Percentiles rank a stretch among this genome's conserved stretches.
Evolutionary conservation across 352 stramenopile genomes (phyloP).

Genomic region (Pythium brassicae): DNA sequence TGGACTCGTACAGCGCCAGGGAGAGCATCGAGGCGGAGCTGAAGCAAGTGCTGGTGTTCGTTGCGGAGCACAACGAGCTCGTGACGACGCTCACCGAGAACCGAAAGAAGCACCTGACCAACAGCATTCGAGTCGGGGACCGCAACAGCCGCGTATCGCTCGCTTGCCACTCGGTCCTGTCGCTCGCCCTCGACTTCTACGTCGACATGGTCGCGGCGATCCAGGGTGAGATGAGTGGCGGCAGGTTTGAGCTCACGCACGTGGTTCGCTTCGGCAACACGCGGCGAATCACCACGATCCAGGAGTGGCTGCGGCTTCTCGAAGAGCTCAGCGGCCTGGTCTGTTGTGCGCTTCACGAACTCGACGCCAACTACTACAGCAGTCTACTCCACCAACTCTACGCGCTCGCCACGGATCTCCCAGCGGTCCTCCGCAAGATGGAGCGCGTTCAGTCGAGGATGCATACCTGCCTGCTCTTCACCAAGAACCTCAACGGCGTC

Average conservation of each 20-base stretch:
- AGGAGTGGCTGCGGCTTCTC: slow-evolving; percentile 34
- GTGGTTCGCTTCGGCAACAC: neutral
- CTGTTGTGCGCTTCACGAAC: slow-evolving; percentile 34
- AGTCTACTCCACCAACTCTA: slow-evolving; percentile 25
- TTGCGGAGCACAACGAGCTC: slow-evolving; percentile 21
- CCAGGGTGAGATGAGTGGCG: slow-evolving; percentile 4
- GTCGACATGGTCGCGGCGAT: slow-evolving; percentile 21
- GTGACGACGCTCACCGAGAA: slow-evolving; percentile 29
- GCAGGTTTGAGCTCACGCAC: neutral
- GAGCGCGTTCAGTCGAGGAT: slow-evolving; percentile 26
- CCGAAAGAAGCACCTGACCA: slow-evolving; percentile 32
- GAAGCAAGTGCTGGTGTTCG: slow-evolving; percentile 23
- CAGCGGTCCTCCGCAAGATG: slow-evolving; percentile 35
- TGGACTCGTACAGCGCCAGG: neutral
- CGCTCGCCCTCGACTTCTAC: slow-evolving; percentile 34
- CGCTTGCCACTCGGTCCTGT: slow-evolving; percentile 29
- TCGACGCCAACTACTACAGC: slow-evolving; percentile 33
- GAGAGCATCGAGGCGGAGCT: slow-evolving; percentile 18
- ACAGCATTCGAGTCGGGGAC: slow-evolving; percentile 24
- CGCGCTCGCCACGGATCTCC: slow-evolving; percentile 26
- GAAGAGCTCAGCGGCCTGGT: slow-evolving; percentile 37
- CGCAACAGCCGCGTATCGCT: slow-evolving; percentile 26
- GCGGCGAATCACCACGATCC: neutral
- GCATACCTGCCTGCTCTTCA: slow-evolving; percentile 27
- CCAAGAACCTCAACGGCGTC: slow-evolving; percentile 40